Evolutionary conservation across 2,329 filamentous ascomycete species (phyloP).

Genomic region (Colletotrichum sp.): DNA sequence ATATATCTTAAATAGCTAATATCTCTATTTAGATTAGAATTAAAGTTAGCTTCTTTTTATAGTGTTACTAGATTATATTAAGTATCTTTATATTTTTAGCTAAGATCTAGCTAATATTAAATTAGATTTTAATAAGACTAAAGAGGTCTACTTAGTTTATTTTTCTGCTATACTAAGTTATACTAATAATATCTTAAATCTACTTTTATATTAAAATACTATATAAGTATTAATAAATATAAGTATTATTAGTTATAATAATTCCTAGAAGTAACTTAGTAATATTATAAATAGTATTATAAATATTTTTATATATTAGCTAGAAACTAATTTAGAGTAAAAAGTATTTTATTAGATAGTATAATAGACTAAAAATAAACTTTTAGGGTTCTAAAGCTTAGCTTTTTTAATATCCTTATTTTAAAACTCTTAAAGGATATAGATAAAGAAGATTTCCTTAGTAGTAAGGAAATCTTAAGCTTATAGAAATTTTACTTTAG

Average conservation of each 20-base stretch:
- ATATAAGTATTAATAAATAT: neutral
- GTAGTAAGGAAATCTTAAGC: neutral
- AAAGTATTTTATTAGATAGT: accelerated
- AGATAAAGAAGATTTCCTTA: neutral
- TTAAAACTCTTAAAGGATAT: neutral
- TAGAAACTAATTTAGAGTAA: neutral
- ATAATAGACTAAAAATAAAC: neutral
- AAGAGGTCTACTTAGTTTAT: neutral
- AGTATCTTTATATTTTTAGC: neutral
- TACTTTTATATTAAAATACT: neutral
- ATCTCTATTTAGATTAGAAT: neutral
- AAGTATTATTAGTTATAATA: neutral
- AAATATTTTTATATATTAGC: neutral
- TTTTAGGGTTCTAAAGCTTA: neutral
- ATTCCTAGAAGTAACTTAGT: neutral
- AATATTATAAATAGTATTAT: neutral
- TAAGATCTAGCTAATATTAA: neutral
- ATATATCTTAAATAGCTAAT: neutral
- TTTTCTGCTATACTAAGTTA: neutral
- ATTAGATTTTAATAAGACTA: neutral
- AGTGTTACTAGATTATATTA: neutral
- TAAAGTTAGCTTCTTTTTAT: neutral
- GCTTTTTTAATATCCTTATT: neutral
- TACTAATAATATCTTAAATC: neutral
- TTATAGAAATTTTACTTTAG: neutral